Evolutionary conservation across 108 stramenopile genomes (phyloP).

Genomic region (Pinguiococcus pyrenoidosus): DNA sequence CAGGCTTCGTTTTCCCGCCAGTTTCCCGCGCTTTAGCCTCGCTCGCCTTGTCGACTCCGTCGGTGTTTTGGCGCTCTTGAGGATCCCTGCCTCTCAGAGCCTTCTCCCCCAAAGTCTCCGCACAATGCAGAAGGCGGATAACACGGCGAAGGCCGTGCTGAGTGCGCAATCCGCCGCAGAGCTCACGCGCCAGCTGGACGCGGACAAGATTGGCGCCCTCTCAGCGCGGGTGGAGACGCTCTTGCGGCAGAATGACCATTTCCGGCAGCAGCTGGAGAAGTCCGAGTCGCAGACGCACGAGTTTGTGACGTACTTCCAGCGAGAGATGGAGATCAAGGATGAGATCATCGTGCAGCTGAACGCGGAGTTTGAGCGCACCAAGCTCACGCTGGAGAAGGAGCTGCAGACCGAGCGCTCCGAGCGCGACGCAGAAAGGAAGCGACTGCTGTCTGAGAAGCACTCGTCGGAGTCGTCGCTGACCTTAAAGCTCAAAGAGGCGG

Average conservation of each 20-base stretch:
- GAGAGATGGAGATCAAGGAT: slow-evolving; percentile 40
- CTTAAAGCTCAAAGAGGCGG: slow-evolving; percentile 8
- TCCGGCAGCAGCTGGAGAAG: slow-evolving; percentile 24
- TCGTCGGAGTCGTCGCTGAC: slow-evolving; percentile 3
- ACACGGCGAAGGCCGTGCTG: too few relatives aligned
- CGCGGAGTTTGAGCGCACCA: slow-evolving; percentile 26
- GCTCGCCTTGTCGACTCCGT: too few relatives aligned
- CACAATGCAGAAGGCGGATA: too few relatives aligned
- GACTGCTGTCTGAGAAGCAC: not conserved
- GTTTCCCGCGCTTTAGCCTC: too few relatives aligned
- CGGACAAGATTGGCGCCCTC: slow-evolving; percentile 31
- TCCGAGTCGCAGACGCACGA: slow-evolving; percentile 49
- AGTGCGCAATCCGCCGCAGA: too few relatives aligned
- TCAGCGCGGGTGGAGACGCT: slow-evolving; percentile 32
- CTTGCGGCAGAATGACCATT: slow-evolving; percentile 21
- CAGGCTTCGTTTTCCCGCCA: too few relatives aligned
- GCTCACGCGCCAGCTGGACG: slow-evolving; percentile 40
- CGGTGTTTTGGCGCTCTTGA: too few relatives aligned
- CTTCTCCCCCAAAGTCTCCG: too few relatives aligned
- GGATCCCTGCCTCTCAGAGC: too few relatives aligned
- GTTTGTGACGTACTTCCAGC: slow-evolving; percentile 48
- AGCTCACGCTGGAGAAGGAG: slow-evolving; percentile 25
- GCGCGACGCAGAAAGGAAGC: not conserved
- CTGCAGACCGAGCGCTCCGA: slow-evolving; percentile 15
- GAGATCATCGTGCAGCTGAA: slow-evolving; percentile 22